These are phyloP conservation scores for Trametes hirsuta DNA, from an alignment of 1,284 basidiomycete genomes.

Conservation along the genomic window DNA sequence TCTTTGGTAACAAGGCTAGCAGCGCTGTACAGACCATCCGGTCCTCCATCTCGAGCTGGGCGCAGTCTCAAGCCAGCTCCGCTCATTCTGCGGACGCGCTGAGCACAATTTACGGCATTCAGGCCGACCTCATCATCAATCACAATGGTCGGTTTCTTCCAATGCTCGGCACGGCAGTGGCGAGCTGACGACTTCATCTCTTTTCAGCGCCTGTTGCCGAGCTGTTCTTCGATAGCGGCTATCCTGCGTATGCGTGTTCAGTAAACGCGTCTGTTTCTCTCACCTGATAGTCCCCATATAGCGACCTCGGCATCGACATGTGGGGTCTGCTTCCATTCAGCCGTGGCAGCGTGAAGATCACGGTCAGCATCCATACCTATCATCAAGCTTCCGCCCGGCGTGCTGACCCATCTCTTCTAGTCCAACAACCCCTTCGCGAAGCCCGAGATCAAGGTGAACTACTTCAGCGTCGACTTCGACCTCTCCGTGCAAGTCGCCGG, in stretches of 20 bases:
- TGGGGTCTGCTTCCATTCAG: slow-evolving; percentile 61
- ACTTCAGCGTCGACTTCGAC: slow-evolving; percentile 51
- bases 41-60: slow-evolving; percentile 41
- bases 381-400: neutral
- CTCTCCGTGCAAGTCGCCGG: slow-evolving; percentile 52
- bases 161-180: no score
- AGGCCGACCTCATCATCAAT: slow-evolving; percentile 47
- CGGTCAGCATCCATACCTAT: slow-evolving; percentile 31
- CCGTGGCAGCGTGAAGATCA: slow-evolving; percentile 52
- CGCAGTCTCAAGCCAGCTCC: slow-evolving; percentile 42
- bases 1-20: slow-evolving; percentile 43
- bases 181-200: neutral
- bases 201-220: slow-evolving; percentile 48
- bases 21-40: slow-evolving; percentile 39
- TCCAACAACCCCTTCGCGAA: slow-evolving; percentile 48
- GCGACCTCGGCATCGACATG: slow-evolving; percentile 49
- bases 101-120: slow-evolving; percentile 44
- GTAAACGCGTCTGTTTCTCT: neutral
- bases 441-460: slow-evolving; percentile 51
- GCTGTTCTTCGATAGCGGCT: slow-evolving; percentile 35
- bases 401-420: slow-evolving; percentile 28
- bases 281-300: slow-evolving; percentile 27
- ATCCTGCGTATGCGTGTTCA: slow-evolving; percentile 9
- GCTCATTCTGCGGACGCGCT: slow-evolving; percentile 44
- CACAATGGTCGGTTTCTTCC: slow-evolving; percentile 39